Evolutionary conservation across 768 basidiomycete species (phyloP).

Genomic region (Kockovaella imperatae): DNA sequence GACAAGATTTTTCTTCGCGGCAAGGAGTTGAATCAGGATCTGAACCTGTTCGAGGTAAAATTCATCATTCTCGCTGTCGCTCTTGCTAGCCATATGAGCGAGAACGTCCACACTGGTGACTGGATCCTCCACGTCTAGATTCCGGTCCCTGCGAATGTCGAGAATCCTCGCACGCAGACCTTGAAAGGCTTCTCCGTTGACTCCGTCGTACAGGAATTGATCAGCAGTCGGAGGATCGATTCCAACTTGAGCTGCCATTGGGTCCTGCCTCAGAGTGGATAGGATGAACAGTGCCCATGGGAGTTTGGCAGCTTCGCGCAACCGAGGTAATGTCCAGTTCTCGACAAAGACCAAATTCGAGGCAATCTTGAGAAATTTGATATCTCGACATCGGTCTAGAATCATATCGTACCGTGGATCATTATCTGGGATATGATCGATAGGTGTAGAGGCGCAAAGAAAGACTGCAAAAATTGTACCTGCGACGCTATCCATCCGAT

Average conservation of each 20-base stretch:
- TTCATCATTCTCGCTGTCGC: constrained; percentile 20
- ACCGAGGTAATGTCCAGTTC: constrained; percentile 20
- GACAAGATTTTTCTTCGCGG: constrained; percentile 24
- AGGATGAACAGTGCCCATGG: constrained; percentile 27
- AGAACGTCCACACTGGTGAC: constrained; percentile 16
- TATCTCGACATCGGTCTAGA: constrained; percentile 24
- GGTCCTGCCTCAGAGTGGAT: constrained; percentile 22
- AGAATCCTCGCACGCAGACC: constrained; percentile 15
- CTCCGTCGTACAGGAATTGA: constrained; percentile 23
- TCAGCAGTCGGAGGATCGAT: constrained; percentile 27
- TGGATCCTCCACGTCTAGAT: constrained; percentile 20
- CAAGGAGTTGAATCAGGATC: constrained; percentile 17
- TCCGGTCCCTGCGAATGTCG: constrained; percentile 22
- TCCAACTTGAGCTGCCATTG: constrained; percentile 18
- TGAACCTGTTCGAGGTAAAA: constrained; percentile 24
- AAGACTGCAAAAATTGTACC: constrained; percentile 3
- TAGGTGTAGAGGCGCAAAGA: constrained; percentile 20
- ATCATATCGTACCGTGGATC: constrained; percentile 21
- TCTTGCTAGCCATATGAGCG: constrained; percentile 15
- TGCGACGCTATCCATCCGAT: constrained; percentile 25
- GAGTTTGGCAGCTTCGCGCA: constrained; percentile 30
- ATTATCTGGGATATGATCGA: constrained; percentile 15
- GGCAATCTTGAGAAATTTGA: constrained; percentile 29
- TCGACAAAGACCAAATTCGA: constrained; percentile 29
- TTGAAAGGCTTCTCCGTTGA: constrained; percentile 28